Base-by-base conservation (phyloP, 2,329 filamentous ascomycete genomes). In the Arthrobotrys iridis region DNA sequence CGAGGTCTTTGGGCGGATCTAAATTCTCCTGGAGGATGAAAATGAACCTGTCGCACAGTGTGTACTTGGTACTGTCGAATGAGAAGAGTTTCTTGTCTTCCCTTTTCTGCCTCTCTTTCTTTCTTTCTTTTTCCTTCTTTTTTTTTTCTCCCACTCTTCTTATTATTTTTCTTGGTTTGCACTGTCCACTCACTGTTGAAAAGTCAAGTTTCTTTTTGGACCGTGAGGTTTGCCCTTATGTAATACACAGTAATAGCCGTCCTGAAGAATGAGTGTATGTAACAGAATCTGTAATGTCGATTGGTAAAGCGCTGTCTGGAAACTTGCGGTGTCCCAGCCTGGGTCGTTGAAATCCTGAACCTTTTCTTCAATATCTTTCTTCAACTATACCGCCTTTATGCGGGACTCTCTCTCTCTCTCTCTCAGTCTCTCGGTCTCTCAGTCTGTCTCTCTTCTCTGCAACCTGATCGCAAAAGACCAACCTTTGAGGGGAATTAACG, bases 1-100 rank as follows among this genome's bases (percentile, higher is more conserved):
- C 45, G 55, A 45, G 33, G 46, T 2, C 48, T 62, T 62, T 68
- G 55, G 43, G 48, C 22, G 65, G 62, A 66, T 62, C 41, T 48
- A 63, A 55, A 62, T 62, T 66, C 60, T 74, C 68, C 62, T 74
- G 68, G 62, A 55, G 46, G 55, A 55, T 28, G 50, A 58, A 55
- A 55, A 24, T 55, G 50, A 24, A 55, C 30, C 24, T 55, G 22
- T 10, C 4, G 48, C 35, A 28, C 48, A 5, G 18, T 11, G 43
- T 46, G 2, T 46, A 20, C 28, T 4, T 33, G 28, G 4, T 52
- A 11, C 20, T 24, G 8, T 30, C 15, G 46, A 28, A 52, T 52
- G 7, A 24, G 41, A 45, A 50, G 26, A 50, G 41, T 2, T 6
- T 37, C 30, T 33, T 37, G 50, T n/a, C 30, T 50, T 15, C 20